Evolutionary conservation across 306 rosid species (phyloP).

Genomic region (Quercus alba): DNA sequence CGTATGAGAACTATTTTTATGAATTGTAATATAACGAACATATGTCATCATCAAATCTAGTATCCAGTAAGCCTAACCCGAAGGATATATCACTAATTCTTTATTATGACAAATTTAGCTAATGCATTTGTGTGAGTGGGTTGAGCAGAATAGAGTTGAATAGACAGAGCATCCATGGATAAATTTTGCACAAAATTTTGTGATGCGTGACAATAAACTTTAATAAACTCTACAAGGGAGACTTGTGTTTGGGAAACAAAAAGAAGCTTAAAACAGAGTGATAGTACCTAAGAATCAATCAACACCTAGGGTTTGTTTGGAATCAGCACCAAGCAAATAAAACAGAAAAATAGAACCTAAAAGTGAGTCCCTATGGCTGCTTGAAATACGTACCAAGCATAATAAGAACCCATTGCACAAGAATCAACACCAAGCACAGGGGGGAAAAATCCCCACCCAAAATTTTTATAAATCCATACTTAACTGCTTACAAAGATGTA

Average conservation of each 20-base stretch:
- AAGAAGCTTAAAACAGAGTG: too few species aligned
- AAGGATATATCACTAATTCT: background rate
- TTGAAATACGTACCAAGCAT: too few species aligned
- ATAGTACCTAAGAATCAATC: too few species aligned
- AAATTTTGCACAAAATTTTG: slow-evolving; percentile 1
- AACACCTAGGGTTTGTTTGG: too few species aligned
- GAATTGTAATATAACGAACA: background rate
- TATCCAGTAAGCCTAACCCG: background rate
- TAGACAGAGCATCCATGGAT: background rate
- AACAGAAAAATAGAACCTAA: too few species aligned
- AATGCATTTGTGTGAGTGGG: background rate
- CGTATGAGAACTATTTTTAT: background rate
- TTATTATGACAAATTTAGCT: background rate
- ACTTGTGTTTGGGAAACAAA: background rate
- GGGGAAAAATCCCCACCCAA: too few species aligned
- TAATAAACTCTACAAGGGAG: background rate
- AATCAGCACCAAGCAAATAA: too few species aligned
- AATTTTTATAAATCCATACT: too few species aligned
- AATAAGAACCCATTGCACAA: too few species aligned
- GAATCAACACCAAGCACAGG: too few species aligned
- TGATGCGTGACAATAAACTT: background rate
- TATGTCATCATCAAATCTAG: background rate
- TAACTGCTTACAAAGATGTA: too few species aligned
- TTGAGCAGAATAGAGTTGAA: background rate
- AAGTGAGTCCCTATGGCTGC: too few species aligned